These are phyloP conservation scores for Kuraishia hungarica DNA, from an alignment of 805 yeast species.

Conservation along the genomic window DNA sequence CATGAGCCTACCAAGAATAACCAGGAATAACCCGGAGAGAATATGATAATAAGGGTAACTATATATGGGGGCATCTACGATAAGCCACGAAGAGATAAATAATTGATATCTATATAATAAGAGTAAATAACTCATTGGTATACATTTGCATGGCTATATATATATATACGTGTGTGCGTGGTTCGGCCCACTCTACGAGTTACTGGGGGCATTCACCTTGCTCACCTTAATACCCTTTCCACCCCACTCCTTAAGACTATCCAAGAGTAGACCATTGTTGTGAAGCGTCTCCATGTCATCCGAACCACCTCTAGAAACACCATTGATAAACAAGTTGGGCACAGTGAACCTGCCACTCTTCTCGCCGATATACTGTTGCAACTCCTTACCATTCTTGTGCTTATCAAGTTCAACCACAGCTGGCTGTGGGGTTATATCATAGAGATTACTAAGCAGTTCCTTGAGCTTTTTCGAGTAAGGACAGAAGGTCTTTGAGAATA, in stretches of 20 bases:
- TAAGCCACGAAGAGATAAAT: no score
- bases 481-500: conserved; percentile 57
- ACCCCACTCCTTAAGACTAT: conserved; percentile 55
- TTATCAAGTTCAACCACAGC: conserved; percentile 73
- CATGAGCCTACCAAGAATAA: no score
- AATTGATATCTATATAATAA: no score
- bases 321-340: conserved; percentile 78
- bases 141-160: not conserved
- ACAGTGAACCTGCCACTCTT: conserved; percentile 79
- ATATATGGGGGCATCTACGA: no score
- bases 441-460: conserved; percentile 50
- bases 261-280: conserved; percentile 42
- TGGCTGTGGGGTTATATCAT: conserved; percentile 66
- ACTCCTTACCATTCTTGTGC: conserved; percentile 64
- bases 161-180: no score
- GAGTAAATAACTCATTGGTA: no score
- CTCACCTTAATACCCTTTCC: conserved; percentile 38
- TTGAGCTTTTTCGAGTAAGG: conserved; percentile 75
- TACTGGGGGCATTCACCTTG: conserved; percentile 50
- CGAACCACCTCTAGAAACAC: conserved; percentile 76
- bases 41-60: no score
- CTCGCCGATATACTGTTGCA: conserved; percentile 64
- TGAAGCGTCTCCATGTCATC: conserved; percentile 71
- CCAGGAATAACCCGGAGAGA: no score
- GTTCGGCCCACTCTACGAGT: conserved; percentile 23